Percentiles rank a stretch among this genome's conserved stretches.
These are phyloP conservation scores for Fusarium buxicola DNA, from an alignment of 2,329 filamentous ascomycete genomes.

Conservation along the genomic window DNA sequence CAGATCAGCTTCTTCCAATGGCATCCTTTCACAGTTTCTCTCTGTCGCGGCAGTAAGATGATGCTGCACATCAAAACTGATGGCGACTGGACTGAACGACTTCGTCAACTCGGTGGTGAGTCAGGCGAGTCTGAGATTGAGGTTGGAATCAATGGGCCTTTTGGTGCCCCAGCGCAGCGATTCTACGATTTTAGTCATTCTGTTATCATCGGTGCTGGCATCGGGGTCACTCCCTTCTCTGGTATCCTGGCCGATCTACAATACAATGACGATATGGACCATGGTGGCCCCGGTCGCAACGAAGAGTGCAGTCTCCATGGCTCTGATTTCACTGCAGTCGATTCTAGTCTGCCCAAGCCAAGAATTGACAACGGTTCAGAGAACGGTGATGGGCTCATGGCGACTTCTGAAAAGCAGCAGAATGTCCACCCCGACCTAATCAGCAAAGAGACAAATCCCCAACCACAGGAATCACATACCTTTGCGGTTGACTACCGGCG, in stretches of 20 bases:
- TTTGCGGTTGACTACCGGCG: slow-evolving; percentile 58
- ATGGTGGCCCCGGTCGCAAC: slow-evolving; percentile 43
- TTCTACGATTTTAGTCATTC: slow-evolving; percentile 69
- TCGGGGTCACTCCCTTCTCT: slow-evolving; percentile 69
- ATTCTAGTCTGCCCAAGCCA: background rate
- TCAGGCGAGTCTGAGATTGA: slow-evolving; percentile 54
- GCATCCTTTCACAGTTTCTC: slow-evolving; percentile 70
- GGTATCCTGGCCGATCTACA: slow-evolving; percentile 68
- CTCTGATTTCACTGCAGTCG: slow-evolving; percentile 13
- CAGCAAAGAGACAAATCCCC: slow-evolving; percentile 28
- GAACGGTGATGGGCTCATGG: background rate
- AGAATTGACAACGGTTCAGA: background rate
- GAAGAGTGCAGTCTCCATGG: slow-evolving; percentile 1
- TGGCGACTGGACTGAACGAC: slow-evolving; percentile 64
- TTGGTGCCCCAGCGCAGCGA: slow-evolving; percentile 67
- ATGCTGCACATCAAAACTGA: slow-evolving; percentile 69
- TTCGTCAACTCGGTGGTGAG: slow-evolving; percentile 57
- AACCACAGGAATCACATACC: slow-evolving; percentile 33
- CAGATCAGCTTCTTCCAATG: slow-evolving; percentile 65
- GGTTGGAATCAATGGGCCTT: slow-evolving; percentile 67
- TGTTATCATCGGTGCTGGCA: slow-evolving; percentile 67
- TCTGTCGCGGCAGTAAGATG: slow-evolving; percentile 63
- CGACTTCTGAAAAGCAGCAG: background rate
- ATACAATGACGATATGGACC: slow-evolving; percentile 55
- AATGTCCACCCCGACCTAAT: slow-evolving; percentile 15